These are phyloP conservation scores for Clarireedia homoeocarpa DNA, from an alignment of 2,329 filamentous ascomycete genomes.

Conservation along the genomic window DNA sequence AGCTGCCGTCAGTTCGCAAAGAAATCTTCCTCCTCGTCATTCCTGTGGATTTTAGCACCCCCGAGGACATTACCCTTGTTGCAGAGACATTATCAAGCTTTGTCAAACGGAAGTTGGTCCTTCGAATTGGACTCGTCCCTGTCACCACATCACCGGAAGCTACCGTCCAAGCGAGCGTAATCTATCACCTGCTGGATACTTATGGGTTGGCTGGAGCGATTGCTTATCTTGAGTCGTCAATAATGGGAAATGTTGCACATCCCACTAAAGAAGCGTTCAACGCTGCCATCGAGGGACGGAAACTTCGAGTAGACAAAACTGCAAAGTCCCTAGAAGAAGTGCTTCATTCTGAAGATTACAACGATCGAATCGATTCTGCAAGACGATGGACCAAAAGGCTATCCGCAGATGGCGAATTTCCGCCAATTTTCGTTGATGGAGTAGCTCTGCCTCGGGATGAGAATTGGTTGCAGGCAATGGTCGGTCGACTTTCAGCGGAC, in stretches of 20 bases:
- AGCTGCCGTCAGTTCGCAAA: constrained; percentile 70
- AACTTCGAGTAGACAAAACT: constrained; percentile 46
- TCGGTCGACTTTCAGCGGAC: constrained; percentile 63
- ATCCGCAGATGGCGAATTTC: constrained; percentile 49
- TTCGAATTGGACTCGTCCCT: constrained; percentile 84
- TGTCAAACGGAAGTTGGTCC: constrained; percentile 70
- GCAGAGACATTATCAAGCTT: constrained; percentile 62
- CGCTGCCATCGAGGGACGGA: constrained; percentile 48
- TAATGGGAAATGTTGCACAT: constrained; percentile 34
- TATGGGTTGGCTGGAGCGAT: constrained; percentile 67
- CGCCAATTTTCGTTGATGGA: constrained; percentile 75
- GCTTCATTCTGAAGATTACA: constrained; percentile 47
- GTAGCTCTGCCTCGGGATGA: constrained; percentile 61
- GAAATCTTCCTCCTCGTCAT: constrained; percentile 83
- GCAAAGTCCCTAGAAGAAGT: constrained; percentile 55
- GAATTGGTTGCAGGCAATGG: constrained; percentile 71
- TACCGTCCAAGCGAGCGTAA: constrained; percentile 62
- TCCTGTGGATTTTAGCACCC: constrained; percentile 68
- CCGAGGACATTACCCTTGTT: constrained; percentile 61
- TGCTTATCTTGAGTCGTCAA: constrained; percentile 56
- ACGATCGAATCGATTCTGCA: constrained; percentile 47
- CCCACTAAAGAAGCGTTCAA: constrained; percentile 55
- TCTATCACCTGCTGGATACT: constrained; percentile 70
- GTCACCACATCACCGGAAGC: constrained; percentile 50
- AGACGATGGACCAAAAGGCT: constrained; percentile 65